Base-by-base conservation (phyloP, 495 filamentous ascomycete species). In the Massariosphaeria phaeospora region DNA sequence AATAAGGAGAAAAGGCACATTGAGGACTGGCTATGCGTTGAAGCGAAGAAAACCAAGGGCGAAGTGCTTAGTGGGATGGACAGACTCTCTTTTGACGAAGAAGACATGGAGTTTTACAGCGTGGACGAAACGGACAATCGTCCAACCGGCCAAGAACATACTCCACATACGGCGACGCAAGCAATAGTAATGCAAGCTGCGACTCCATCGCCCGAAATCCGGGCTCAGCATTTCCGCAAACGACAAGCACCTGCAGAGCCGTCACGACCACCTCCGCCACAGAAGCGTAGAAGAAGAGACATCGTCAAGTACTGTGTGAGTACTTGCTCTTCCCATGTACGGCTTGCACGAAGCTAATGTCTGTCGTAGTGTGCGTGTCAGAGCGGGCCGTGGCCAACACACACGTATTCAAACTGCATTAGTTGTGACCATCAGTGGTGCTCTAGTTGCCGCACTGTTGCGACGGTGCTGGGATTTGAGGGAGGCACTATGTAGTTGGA, bases 1-100 rank as follows among this genome's bases (percentile, higher is more conserved):
- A 74, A 77, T 44, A 74, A 58, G 35, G 63, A 80, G 34, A 73
- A 71, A 18, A 63, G 71, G 55, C 64, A 70, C 1, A 77, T 82
- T 24, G 67, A 69, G 11, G 66, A 75, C 21, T 84, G 81, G 81
- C 18, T 66, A 6, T 67, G 62, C 42, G 31, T 68, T 10, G 61
- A 67, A 45, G 57, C 57, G 26, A 62, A 57, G 27, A 66, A 59
- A 54, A 56, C 31, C 2, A 70, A 69, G 41, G 65, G 67, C 7
- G 43, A 62, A 30, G 51, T 57, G 12, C 6, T 31, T 18, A 53
- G 26, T 15, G 61, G 61, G 20, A 51, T 61, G 36, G 44, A 61
- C 31, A 57, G 24, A 21, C 27, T 23, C 10, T 24, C 20, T 9
- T 57, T 60, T 36, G 61, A 64, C 18, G 48, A 61, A 9, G 61